Percentiles rank a stretch among this genome's conserved stretches.
Conservation (phyloP, 140 eudicot species). For the Ambrosia hybrid region DNA sequence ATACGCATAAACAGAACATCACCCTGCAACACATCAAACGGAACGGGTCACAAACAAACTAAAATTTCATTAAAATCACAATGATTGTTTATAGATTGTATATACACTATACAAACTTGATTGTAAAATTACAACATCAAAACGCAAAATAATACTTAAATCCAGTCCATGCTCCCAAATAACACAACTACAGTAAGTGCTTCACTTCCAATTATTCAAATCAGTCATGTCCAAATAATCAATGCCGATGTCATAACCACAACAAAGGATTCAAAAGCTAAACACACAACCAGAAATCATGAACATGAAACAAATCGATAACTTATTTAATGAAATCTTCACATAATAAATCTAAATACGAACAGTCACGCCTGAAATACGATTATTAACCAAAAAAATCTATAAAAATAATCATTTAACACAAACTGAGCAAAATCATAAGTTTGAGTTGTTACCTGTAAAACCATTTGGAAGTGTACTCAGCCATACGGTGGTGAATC, state of each 20-base stretch:
- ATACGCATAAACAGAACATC: conserved; percentile 18
- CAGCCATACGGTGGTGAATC: too few relatives aligned
- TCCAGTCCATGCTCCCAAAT: conserved; percentile 30
- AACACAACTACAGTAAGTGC: conserved; percentile 20
- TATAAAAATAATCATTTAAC: too few relatives aligned
- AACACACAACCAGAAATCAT: background rate
- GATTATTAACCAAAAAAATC: too few relatives aligned
- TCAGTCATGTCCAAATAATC: conserved; percentile 29
- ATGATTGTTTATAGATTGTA: too few relatives aligned
- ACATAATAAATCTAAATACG: background rate
- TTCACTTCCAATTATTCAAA: conserved; percentile 25
- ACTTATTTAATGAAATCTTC: background rate
- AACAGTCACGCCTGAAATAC: background rate
- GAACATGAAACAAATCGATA: background rate
- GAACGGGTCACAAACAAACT: background rate
- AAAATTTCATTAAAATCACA: background rate
- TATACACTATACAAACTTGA: too few relatives aligned
- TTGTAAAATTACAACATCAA: too few relatives aligned
- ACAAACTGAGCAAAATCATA: too few relatives aligned
- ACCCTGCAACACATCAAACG: conserved; percentile 19
- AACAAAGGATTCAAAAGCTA: too few relatives aligned
- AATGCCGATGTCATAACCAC: background rate
- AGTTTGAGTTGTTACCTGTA: too few relatives aligned
- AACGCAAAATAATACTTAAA: background rate
- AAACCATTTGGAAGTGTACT: too few relatives aligned